A percentile compares a stretch with the other conserved stretches of the same genome.
Evolutionary conservation across 2,329 filamentous ascomycete genomes (phyloP).

Genomic region (Alternaria consortialis): DNA sequence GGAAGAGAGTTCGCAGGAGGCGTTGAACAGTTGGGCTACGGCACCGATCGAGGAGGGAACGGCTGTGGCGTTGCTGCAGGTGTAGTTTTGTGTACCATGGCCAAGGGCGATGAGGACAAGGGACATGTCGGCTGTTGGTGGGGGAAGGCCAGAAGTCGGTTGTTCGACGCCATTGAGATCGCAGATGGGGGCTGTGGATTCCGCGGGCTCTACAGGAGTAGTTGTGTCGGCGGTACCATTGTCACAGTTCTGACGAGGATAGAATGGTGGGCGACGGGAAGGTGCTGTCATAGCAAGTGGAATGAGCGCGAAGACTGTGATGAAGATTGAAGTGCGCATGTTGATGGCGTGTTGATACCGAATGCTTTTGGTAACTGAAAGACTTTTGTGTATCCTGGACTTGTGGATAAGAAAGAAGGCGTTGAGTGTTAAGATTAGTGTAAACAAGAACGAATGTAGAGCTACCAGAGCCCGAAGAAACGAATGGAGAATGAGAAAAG

Average conservation of each 20-base stretch:
- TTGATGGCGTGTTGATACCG: slow-evolving; percentile 10
- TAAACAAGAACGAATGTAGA: slow-evolving; percentile 20
- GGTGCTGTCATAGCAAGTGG: slow-evolving; percentile 37
- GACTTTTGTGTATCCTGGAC: slow-evolving; percentile 5
- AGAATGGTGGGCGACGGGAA: slow-evolving; percentile 14
- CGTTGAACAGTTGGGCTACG: slow-evolving; percentile 46
- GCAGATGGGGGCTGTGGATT: slow-evolving; percentile 25
- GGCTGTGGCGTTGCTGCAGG: slow-evolving; percentile 47
- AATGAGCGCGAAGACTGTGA: slow-evolving; percentile 34
- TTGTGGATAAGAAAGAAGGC: neutral
- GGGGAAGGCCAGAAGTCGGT: slow-evolving; percentile 37
- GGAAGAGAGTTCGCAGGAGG: slow-evolving; percentile 30
- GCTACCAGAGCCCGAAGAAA: slow-evolving; percentile 47
- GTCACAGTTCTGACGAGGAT: slow-evolving; percentile 28
- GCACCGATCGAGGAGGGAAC: slow-evolving; percentile 55
- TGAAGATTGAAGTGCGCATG: slow-evolving; percentile 36
- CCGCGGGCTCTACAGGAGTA: neutral
- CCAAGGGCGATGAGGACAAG: slow-evolving; percentile 59
- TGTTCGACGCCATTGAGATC: slow-evolving; percentile 34
- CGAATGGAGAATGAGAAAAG: slow-evolving; percentile 21
- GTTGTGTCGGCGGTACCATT: slow-evolving; percentile 4
- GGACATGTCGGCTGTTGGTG: slow-evolving; percentile 34
- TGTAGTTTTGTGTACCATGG: slow-evolving; percentile 62
- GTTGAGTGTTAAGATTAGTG: slow-evolving; percentile 13
- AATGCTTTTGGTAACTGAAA: slow-evolving; percentile 4